phyloP scores from a whole-genome alignment of 495 filamentous ascomycete genomes.

The Daldinia caldariorum region DNA sequence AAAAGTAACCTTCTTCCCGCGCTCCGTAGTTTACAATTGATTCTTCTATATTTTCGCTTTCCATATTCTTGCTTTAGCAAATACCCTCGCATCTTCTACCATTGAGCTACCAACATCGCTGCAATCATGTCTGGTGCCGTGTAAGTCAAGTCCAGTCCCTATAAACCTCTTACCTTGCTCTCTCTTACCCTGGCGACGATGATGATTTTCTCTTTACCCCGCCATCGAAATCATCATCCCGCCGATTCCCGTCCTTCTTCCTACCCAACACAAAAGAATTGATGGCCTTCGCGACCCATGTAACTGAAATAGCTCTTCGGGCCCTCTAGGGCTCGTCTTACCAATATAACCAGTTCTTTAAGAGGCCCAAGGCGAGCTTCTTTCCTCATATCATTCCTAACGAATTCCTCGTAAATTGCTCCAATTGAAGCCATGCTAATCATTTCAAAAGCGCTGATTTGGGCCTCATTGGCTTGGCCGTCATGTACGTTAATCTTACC shows the following conservation, averaged over 20 bases:
- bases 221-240: conserved; percentile 38
- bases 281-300: conserved; percentile 41
- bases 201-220: conserved; percentile 25
- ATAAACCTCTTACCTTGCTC: conserved; percentile 36
- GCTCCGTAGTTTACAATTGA: conserved; percentile 17
- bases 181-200: conserved; percentile 42
- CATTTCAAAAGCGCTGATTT: conserved; percentile 76
- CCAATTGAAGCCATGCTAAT: conserved; percentile 58
- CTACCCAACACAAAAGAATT: conserved; percentile 4
- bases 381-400: conserved; percentile 44
- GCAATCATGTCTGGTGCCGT: conserved; percentile 63
- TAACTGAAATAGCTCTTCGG: conserved; percentile 60
- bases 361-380: conserved; percentile 62
- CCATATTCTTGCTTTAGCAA: conserved; percentile 15
- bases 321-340: conserved; percentile 84
- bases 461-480: conserved; percentile 99
- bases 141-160: no score
- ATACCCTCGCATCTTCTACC: conserved; percentile 15
- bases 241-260: conserved; percentile 20
- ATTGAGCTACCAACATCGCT: conserved; percentile 40
- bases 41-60: conserved; percentile 27
- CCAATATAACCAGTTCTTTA: conserved; percentile 75
- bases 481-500: conserved; percentile 74
- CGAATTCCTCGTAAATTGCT: conserved; percentile 25
- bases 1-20: conserved; percentile 39